Percentiles rank a stretch among this genome's conserved stretches.
Evolutionary conservation across 257 asterid species (phyloP).

Genomic region (Capsicum rhomboideum): DNA sequence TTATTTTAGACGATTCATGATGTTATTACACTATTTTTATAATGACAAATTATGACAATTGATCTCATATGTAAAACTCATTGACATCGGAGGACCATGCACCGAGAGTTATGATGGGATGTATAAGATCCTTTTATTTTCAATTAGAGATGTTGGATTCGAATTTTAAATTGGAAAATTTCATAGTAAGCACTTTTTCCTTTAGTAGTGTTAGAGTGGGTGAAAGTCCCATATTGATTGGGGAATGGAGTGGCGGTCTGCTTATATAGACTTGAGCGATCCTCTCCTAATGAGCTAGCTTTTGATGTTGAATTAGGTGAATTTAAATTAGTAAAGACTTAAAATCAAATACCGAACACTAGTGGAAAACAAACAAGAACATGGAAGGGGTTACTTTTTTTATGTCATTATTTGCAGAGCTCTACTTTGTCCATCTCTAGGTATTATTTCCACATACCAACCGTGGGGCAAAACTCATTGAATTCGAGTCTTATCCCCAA

Average conservation of each 20-base stretch:
- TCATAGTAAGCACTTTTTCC: too few species aligned
- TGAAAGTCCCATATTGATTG: too few species aligned
- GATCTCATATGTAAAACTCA: not conserved
- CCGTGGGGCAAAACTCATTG: not conserved
- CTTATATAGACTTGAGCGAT: too few species aligned
- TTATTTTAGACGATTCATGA: not conserved
- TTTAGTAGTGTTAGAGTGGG: too few species aligned
- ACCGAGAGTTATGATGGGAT: not conserved
- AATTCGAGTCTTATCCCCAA: not conserved
- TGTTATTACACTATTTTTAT: not conserved
- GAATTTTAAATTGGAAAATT: too few species aligned
- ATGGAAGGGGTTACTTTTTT: not conserved
- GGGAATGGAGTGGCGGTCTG: too few species aligned
- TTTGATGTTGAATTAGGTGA: too few species aligned
- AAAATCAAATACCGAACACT: not conserved
- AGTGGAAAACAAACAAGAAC: not conserved
- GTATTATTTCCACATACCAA: not conserved
- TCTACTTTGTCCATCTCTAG: not conserved
- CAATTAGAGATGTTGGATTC: not conserved
- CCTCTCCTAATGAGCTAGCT: too few species aligned
- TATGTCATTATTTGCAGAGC: not conserved
- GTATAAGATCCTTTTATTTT: fast-evolving
- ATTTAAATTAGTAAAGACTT: too few species aligned
- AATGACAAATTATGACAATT: not conserved
- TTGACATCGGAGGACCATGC: not conserved